Percentiles rank a stretch among this genome's conserved stretches.
phyloP scores from a whole-genome alignment of 2,329 filamentous ascomycete species.

The Ploettnerulaceae sp. region DNA sequence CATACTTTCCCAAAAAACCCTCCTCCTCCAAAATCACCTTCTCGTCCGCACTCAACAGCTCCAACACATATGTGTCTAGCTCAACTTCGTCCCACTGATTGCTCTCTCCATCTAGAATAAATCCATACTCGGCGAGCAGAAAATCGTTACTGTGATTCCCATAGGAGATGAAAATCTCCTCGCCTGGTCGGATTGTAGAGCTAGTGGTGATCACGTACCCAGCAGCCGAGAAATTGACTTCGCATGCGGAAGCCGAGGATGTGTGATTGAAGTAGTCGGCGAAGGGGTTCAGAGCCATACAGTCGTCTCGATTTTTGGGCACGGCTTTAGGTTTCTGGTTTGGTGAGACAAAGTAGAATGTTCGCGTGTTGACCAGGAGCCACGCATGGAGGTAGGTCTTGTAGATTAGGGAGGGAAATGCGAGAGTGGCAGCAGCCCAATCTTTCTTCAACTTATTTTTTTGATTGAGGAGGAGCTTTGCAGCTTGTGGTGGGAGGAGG shows the following conservation, averaged over 20 bases:
- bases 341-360: constrained; percentile 48
- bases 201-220: constrained; percentile 53
- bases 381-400: constrained; percentile 50
- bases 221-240: constrained; percentile 44
- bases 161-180: constrained; percentile 67
- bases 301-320: constrained; percentile 43
- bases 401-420: constrained; percentile 37
- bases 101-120: constrained; percentile 27
- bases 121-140: constrained; percentile 59
- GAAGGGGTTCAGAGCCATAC: constrained; percentile 66
- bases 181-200: constrained; percentile 46
- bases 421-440: constrained; percentile 41
- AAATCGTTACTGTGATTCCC: constrained; percentile 69
- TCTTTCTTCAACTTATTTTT: constrained; percentile 46
- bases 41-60: constrained; percentile 30
- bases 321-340: constrained; percentile 30
- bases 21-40: constrained; percentile 39
- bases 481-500: constrained; percentile 43
- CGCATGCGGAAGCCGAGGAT: constrained; percentile 34
- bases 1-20: constrained; percentile 48
- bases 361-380: constrained; percentile 58
- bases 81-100: constrained; percentile 32
- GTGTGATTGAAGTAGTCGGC: constrained; percentile 66
- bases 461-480: constrained; percentile 50
- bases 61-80: constrained; percentile 30